These are phyloP conservation scores for Pochonia chlamydosporia DNA, from an alignment of 2,329 filamentous ascomycete species.

Conservation along the genomic window DNA sequence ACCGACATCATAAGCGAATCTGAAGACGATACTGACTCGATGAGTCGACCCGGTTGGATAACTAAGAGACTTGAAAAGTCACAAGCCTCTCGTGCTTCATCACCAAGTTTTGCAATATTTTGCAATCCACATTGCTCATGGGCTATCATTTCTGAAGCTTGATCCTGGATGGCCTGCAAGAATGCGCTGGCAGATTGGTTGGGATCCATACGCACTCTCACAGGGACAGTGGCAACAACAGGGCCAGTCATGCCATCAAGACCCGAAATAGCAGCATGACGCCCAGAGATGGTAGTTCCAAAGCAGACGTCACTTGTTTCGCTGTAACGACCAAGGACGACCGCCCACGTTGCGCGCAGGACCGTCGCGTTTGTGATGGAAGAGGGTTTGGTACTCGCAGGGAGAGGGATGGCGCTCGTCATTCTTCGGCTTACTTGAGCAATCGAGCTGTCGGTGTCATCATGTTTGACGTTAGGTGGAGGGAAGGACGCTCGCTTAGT, in stretches of 20 bases:
- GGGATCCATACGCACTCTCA: conserved; percentile 8
- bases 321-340: conserved; percentile 14
- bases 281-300: conserved; percentile 17
- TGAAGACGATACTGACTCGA: neutral
- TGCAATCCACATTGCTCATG: conserved; percentile 13
- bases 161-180: conserved; percentile 12
- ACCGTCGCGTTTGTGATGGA: no score
- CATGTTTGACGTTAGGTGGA: no score
- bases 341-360: conserved; percentile 20
- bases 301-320: conserved; percentile 17
- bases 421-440: no score
- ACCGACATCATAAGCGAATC: neutral
- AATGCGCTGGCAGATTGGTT: conserved; percentile 9
- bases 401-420: no score
- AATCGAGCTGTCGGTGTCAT: no score
- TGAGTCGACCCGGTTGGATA: neutral
- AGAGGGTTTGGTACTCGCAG: no score
- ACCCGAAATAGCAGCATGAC: conserved; percentile 14
- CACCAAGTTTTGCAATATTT: conserved; percentile 17
- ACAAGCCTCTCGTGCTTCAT: neutral
- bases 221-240: conserved; percentile 15
- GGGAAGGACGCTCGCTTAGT: no score
- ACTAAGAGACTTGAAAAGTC: neutral
- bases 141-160: conserved; percentile 11
- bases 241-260: conserved; percentile 17